A percentile compares a stretch with the other conserved stretches of the same genome.
These are phyloP conservation scores for Leucosporidium scottii DNA, from an alignment of 768 basidiomycete species.

Conservation along the genomic window DNA sequence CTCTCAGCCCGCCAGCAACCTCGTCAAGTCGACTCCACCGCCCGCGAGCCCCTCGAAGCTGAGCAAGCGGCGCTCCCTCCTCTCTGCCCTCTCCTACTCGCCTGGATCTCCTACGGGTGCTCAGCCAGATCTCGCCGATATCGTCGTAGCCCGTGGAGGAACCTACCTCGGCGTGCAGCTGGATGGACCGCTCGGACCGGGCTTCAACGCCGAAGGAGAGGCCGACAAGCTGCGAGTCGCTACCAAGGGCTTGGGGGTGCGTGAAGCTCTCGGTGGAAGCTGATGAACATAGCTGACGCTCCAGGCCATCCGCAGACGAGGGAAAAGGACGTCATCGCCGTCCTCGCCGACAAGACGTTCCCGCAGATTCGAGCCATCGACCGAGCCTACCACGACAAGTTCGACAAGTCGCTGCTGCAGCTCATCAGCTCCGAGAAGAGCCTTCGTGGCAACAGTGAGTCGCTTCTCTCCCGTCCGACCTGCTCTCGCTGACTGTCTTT, in stretches of 20 bases:
- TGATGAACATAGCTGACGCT: neutral
- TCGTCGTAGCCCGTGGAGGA: conserved; percentile 4
- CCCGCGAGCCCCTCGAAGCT: neutral
- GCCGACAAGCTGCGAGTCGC: neutral
- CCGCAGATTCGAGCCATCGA: conserved; percentile 22
- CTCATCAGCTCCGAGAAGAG: conserved; percentile 8
- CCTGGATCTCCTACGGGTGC: neutral
- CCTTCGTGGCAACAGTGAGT: conserved; percentile 24
- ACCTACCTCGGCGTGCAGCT: conserved; percentile 25
- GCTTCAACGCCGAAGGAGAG: conserved; percentile 3
- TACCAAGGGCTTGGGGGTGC: neutral
- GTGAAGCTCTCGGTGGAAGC: neutral
- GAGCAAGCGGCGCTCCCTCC: conserved; percentile 7
- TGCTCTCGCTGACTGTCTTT: neutral
- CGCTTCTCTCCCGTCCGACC: neutral
- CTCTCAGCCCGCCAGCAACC: neutral
- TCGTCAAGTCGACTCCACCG: neutral
- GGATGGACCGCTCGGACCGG: conserved; percentile 17
- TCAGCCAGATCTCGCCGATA: conserved; percentile 12
- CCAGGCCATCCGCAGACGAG: conserved; percentile 1
- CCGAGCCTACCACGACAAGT: conserved; percentile 5
- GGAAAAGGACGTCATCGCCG: conserved; percentile 6
- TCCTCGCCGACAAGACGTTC: conserved; percentile 13
- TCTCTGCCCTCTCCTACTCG: conserved; percentile 3
- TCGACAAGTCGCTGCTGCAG: conserved; percentile 11